Base-by-base conservation (phyloP, 2,329 filamentous ascomycete species). In the Talaromyces piceae region DNA sequence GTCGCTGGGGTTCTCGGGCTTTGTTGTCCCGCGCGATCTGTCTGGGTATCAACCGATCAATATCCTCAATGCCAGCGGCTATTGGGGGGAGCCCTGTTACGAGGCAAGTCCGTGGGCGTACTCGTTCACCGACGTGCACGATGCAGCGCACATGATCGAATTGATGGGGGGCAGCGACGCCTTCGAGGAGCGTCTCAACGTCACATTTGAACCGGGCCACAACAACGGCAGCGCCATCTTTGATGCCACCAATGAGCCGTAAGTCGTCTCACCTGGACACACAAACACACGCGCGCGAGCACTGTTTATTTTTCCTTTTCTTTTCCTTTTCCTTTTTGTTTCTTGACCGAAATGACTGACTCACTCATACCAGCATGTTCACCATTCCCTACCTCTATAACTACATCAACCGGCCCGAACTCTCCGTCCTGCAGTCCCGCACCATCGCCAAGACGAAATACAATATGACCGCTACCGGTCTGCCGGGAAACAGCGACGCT, bases 31-130 rank as follows among this genome's bases (percentile, higher is more conserved):
- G 0, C 80, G 78, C 23, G 84, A 79, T 50, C 63, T 81, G 1
- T 88, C 89, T 58, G 74, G 76, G 31, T 87, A 82, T 0, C 88
- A 81, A 79, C 82, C 76, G 8, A 81, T 73, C 50, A 84, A 88
- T 62, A 78, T 88, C 56, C 84, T 86, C 0, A 74, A 85, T 7
- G 76, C 75, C 53, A 87, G 84, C 66, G 74, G 73, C 4, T 76
- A 84, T 1, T 72, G 84, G 45, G 82, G 78, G 0, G 75, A 78
- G 7, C 86, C 88, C 65, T 88, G 85, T 0, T 89, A 86, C 57
- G 86, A 90, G 63, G 82, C 80, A 39, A 83, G 79, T 54, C 72
- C 80, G 1, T 90, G 86, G 86, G 79, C 88, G 51, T 89, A 89
- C 61, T 80, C 80, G 16, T 89, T 87, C 73, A 83, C 83, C 53